Conservation (phyloP, 352 stramenopile species). For the Globisporangium rhizosaccharum region DNA sequence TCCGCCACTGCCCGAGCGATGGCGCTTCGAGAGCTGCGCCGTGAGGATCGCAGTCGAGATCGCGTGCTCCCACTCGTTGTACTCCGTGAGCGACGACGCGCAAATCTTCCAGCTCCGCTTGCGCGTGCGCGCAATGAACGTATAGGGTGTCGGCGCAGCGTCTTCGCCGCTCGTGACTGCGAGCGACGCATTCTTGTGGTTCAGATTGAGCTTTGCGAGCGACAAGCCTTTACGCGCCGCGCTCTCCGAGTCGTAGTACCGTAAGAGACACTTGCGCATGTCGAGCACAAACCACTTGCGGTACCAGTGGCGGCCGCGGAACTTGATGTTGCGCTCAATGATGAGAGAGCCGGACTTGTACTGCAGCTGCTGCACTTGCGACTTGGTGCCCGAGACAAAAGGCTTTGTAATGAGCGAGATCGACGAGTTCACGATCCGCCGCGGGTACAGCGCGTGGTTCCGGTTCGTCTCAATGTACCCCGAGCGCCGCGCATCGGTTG, state of each 20-base stretch:
- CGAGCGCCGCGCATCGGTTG: conserved; percentile 28
- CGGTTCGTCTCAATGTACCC: conserved; percentile 68
- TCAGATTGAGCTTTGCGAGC: conserved; percentile 57
- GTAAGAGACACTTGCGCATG: conserved; percentile 47
- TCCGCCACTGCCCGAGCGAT: conserved; percentile 24
- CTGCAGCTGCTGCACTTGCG: conserved; percentile 16
- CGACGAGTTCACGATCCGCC: conserved; percentile 61
- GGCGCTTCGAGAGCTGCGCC: conserved; percentile 42
- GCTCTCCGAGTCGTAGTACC: conserved; percentile 72
- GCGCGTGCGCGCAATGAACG: conserved; percentile 60
- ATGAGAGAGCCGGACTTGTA: conserved; percentile 57
- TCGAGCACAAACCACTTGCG: conserved; percentile 80
- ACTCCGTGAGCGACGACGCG: conserved; percentile 40
- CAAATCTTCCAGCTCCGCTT: conserved; percentile 74
- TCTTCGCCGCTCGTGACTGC: conserved; percentile 63
- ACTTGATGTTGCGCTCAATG: conserved; percentile 67
- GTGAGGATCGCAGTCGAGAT: conserved; percentile 66
- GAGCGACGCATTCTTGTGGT: conserved; percentile 53
- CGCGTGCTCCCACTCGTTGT: conserved; percentile 69
- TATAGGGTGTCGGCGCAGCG: conserved; percentile 53
- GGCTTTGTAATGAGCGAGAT: conserved; percentile 72
- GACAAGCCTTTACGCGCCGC: conserved; percentile 49
- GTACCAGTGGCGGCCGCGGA: conserved; percentile 69
- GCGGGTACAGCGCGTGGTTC: conserved; percentile 52
- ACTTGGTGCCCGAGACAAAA: conserved; percentile 27